Percentiles rank a stretch among this genome's conserved stretches.
Evolutionary conservation across 1,284 basidiomycete genomes (phyloP).

Genomic region (Rhodotorula sp.): DNA sequence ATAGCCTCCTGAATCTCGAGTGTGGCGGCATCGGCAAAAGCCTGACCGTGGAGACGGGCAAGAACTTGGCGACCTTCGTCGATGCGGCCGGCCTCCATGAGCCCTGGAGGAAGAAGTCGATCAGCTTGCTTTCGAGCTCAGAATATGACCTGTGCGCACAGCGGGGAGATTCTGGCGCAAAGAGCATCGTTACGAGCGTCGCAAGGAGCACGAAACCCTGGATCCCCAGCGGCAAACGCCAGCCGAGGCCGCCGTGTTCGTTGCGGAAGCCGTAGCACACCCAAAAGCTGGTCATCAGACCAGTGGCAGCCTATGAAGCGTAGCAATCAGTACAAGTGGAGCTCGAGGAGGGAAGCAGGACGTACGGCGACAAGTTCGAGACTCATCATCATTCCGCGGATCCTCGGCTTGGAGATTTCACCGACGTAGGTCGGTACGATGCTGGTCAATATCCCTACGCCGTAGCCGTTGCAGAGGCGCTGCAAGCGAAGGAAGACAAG

Average conservation of each 20-base stretch:
- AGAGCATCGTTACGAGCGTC: constrained; percentile 37
- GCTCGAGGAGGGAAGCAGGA: background rate
- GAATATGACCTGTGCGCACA: background rate
- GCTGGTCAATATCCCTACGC: constrained; percentile 40
- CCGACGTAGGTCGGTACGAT: constrained; percentile 39
- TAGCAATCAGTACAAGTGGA: background rate
- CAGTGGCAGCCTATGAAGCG: background rate
- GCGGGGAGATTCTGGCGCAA: constrained; percentile 41
- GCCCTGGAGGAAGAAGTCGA: background rate
- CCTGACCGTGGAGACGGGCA: constrained; percentile 31
- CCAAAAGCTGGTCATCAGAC: constrained; percentile 41
- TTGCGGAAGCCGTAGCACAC: constrained; percentile 18
- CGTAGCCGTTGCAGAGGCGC: constrained; percentile 33
- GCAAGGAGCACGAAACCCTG: constrained; percentile 37
- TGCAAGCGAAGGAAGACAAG: background rate
- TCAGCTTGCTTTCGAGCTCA: background rate
- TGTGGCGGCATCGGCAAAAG: constrained; percentile 36
- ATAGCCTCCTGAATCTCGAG: constrained; percentile 42
- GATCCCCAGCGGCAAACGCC: constrained; percentile 21
- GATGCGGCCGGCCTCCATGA: constrained; percentile 35
- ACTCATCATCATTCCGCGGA: constrained; percentile 35
- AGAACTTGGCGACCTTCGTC: constrained; percentile 38
- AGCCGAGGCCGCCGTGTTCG: constrained; percentile 10
- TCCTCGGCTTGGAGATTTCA: constrained; percentile 38
- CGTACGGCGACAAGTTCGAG: constrained; percentile 34